A percentile compares a stretch with the other conserved stretches of the same genome.
phyloP scores from a whole-genome alignment of 139 green algal species.

The Raphidocelis subcapitata region DNA sequence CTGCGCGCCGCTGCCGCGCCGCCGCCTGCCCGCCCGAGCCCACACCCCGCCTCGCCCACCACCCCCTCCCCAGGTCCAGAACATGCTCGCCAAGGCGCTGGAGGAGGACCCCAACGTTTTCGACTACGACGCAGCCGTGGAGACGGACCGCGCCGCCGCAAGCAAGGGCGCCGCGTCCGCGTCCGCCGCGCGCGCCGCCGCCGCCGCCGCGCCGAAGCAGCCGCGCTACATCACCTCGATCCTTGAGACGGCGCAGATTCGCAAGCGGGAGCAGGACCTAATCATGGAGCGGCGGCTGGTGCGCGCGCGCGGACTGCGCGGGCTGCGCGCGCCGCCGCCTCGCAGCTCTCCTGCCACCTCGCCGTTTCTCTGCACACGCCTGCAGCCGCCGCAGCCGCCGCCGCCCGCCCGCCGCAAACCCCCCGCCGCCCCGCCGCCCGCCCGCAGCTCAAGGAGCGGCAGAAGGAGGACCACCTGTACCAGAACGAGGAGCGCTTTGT shows the following conservation, averaged over 20 bases:
- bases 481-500: constrained; percentile 95
- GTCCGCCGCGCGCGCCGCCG: too few species aligned
- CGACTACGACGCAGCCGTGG: constrained; percentile 84
- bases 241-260: constrained; percentile 76
- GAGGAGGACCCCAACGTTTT: constrained; percentile 88
- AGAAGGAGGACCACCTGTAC: constrained; percentile 88
- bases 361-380: background rate
- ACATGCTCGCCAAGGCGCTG: constrained; percentile 81
- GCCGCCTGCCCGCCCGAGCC: too few species aligned
- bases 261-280: constrained; percentile 85
- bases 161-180: too few species aligned
- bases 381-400: background rate
- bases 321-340: background rate
- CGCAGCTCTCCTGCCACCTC: background rate
- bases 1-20: too few species aligned
- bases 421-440: background rate
- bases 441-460: constrained; percentile 70
- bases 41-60: too few species aligned
- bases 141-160: too few species aligned
- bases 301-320: background rate
- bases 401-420: background rate
- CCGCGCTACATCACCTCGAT: constrained; percentile 47
- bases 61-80: constrained; percentile 48
- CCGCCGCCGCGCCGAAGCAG: constrained; percentile 17
- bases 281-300: constrained; percentile 66